These are phyloP conservation scores for Pochonia chlamydosporia DNA, from an alignment of 2,329 filamentous ascomycete species.

Conservation along the genomic window DNA sequence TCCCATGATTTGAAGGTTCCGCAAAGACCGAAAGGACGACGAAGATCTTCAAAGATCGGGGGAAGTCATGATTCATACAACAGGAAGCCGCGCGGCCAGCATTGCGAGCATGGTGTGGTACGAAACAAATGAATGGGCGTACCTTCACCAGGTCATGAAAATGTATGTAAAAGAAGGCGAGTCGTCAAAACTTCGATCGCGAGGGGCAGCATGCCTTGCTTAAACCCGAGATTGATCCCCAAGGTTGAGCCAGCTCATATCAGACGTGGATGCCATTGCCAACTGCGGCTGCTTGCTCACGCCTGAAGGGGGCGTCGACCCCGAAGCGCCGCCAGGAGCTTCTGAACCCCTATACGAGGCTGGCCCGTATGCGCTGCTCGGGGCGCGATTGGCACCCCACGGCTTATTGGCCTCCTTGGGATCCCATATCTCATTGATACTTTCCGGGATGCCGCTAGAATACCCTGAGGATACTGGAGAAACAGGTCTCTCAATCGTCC, in stretches of 20 bases:
- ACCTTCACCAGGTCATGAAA: neutral
- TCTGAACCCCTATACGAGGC: constrained; percentile 35
- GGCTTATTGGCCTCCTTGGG: constrained; percentile 36
- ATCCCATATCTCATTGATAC: constrained; percentile 53
- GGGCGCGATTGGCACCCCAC: constrained; percentile 45
- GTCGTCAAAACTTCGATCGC: neutral
- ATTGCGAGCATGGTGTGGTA: neutral
- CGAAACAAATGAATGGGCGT: neutral
- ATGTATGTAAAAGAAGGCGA: neutral
- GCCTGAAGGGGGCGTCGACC: constrained; percentile 24
- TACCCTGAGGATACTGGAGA: constrained; percentile 49
- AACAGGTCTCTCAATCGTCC: constrained; percentile 52
- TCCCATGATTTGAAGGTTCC: neutral
- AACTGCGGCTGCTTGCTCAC: constrained; percentile 46
- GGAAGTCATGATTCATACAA: neutral
- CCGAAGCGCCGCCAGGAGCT: constrained; percentile 26
- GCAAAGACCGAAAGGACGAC: neutral
- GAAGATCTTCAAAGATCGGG: neutral
- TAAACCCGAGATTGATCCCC: constrained; percentile 36
- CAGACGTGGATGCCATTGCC: constrained; percentile 44
- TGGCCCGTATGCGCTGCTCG: constrained; percentile 46
- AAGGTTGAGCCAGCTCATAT: constrained; percentile 79
- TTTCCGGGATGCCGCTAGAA: constrained; percentile 61
- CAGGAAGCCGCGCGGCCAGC: neutral
- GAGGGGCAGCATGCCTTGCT: neutral